Evolutionary conservation across 805 yeast species (phyloP), one percentile per base, ranked within the genome.

Genomic region (Cyberlindnera lachancei): DNA sequence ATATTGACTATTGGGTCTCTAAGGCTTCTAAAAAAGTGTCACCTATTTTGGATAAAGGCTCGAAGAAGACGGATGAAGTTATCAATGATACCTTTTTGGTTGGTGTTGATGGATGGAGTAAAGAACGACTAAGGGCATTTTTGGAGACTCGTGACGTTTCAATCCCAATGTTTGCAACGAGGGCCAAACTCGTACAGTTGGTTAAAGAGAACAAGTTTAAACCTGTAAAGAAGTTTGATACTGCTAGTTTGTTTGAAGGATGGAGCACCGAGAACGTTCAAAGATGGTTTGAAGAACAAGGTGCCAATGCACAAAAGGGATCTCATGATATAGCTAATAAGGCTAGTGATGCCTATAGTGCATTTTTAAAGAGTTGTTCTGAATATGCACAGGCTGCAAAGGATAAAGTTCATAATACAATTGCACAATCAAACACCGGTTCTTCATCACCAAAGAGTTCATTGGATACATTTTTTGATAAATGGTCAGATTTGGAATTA

Each of bases 21-120:
- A 38, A 40, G 10, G 48, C 57, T 6, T 46, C 55, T 22, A 43
- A 52, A 22, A 43, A 50, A 17, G 56, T 60, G 4, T 43, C 55
- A 15, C 70, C 70, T 8, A 47, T 45, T 16, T 34, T 65, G 21
- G 40, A 50, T 18, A 66, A 68, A 40, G 48, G 49, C 18, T 44
- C 52, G 18, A 45, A 46, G n/a, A 46, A 43, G 20, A 55, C 48
- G 27, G 62, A 56, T 17, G 53, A 62, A 21, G 39, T 61, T 7
- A 53, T 66, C 46, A 64, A 64, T 46, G 68, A 65, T 38, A 64
- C 71, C 2, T 67, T 70, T 41, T 49, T 66, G 29, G 52, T 64
- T 25, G 70, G 66, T 23, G 51, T 69, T 30, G 67, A 68, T 27
- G 45, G 48, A 9, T 70, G 75, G 76, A 55, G 70, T 15, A 64